Base-by-base conservation (phyloP, 345 rosid species). In the Hibiscus trionum region DNA sequence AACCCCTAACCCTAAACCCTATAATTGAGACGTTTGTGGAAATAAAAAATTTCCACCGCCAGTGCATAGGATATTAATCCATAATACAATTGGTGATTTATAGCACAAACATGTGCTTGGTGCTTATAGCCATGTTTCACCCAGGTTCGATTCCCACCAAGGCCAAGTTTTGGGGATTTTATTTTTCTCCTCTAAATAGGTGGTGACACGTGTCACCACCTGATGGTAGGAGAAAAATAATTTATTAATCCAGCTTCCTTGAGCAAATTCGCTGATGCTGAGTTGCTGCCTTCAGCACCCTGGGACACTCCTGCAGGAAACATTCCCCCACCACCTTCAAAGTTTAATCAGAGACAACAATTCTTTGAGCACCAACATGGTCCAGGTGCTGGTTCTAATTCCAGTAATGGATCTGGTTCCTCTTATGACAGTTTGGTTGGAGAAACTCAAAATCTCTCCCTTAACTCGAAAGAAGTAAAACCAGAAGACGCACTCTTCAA, bases 401-500 rank as follows among this genome's bases (percentile, higher is more conserved):
- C 85, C 37, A 81, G 79, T 76, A 83, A 83, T 16, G 87, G 90
- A 52, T 78, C 91, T 12, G 78, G 82, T 59, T 75, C 94, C 62
- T 85, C 91, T 1, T 78, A 82, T 39, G 89, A 89, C 61, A 82
- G 81, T 72, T 79, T 95, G 27, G 82, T 79, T 42, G 93, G 86
- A 49, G 85, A 88, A 75, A 84, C 96, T 10, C 84, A 83, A 77
- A 86, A 73, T 71, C 89, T 92, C 11, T 85, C 93, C 24, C 86
- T 92, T 61, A 82, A 86, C 75, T 73, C 24, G 24, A 87, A 85
- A 72, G 82, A 89, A 76, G 84, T 75, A 46, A 88, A 88, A 79
- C 89, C 89, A 37, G 97, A 95, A 78, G 97, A 90, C 76, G 88
- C 82, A 46, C 92, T 95, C 72, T 92, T 95, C 85, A 88, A 90